Evolutionary conservation across 805 yeast genomes (phyloP), one percentile per base, ranked within the genome.

Genomic region (Myxozyma vanderwaltii): DNA sequence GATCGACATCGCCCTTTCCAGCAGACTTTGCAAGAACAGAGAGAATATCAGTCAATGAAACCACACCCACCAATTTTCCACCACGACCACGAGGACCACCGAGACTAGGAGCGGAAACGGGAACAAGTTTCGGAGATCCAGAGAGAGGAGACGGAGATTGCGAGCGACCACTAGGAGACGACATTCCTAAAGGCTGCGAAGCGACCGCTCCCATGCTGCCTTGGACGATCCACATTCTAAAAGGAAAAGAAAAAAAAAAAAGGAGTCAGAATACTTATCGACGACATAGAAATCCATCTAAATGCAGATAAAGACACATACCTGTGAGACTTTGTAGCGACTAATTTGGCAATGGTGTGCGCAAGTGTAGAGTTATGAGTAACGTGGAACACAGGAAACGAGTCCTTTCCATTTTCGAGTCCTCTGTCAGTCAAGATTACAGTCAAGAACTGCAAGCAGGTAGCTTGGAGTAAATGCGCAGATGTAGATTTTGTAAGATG

Each of bases 301-400:
- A n/a, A n/a, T n/a, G n/a, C n/a, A n/a, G n/a, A n/a, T n/a, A n/a
- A n/a, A n/a, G n/a, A n/a, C n/a, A 13, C 38, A n/a, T 49, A 49
- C 72, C 99, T 81, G 75, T 92, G 99, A 1, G 96, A 83, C 72
- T 86, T 86, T 1, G 99, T 92, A 4, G 99, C 98, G 13, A 92
- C 98, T 67, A 92, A 78, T 72, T 94, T 92, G 35, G 98, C 98
- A 69, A 94, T 81, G 7, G 95, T 90, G 72, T 96, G 82, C 35
- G 90, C 96, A 51, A 94, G 79, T 0, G 94, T 85, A 8, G 95
- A 84, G 41, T 81, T 80, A 61, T 84, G 82, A 63, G 89, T 86
- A 26, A 92, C 97, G 72, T 92, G 96, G 80, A 92, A 92, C 41
- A 94, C 92, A 17, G 99, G 99, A 79, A 87, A 92, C 43, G 95